Percentiles rank a stretch among this genome's conserved stretches.
Evolutionary conservation across 768 basidiomycete genomes (phyloP).

Genomic region (Crassisporium funariophilum): DNA sequence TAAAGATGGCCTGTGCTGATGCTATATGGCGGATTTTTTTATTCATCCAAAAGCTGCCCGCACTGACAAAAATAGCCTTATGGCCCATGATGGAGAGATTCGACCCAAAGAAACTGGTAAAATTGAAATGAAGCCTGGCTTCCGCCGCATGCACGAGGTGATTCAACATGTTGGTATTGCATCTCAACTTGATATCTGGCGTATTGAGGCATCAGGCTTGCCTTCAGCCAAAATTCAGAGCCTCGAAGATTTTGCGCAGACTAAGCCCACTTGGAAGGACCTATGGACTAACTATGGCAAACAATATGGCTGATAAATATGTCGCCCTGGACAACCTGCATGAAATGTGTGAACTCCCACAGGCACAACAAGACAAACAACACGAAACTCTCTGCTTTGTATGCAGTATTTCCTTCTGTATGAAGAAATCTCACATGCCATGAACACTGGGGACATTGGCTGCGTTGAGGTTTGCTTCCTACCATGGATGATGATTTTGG

Average conservation of each 20-base stretch:
- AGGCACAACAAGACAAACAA: constrained; percentile 35
- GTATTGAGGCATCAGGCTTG: constrained; percentile 16
- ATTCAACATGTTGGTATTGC: constrained; percentile 31
- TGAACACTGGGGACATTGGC: constrained; percentile 34
- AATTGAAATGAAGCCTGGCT: constrained; percentile 34
- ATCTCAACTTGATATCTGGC: constrained; percentile 32
- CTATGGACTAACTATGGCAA: constrained; percentile 27
- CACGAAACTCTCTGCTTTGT: constrained; percentile 33
- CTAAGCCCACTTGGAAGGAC: constrained; percentile 27
- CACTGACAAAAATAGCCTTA: constrained; percentile 22
- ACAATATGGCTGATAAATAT: constrained; percentile 20
- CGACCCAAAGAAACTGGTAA: constrained; percentile 34
- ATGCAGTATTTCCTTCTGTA: constrained; percentile 41
- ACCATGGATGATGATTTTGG: constrained; percentile 30
- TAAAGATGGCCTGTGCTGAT: constrained; percentile 36
- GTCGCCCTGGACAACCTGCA: constrained; percentile 4
- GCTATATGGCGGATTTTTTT: constrained; percentile 29
- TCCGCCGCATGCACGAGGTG: constrained; percentile 37
- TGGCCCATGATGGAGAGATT: constrained; percentile 23
- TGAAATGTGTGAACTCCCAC: not conserved
- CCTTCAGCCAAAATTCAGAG: not conserved
- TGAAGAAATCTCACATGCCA: constrained; percentile 43
- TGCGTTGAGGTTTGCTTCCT: constrained; percentile 25
- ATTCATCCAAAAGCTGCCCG: constrained; percentile 17
- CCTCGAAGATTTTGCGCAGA: constrained; percentile 31